Percentiles rank a stretch among this genome's conserved stretches.
Evolutionary conservation across 2,329 filamentous ascomycete species (phyloP).

Genomic region (Pseudogymnoascus sp.): DNA sequence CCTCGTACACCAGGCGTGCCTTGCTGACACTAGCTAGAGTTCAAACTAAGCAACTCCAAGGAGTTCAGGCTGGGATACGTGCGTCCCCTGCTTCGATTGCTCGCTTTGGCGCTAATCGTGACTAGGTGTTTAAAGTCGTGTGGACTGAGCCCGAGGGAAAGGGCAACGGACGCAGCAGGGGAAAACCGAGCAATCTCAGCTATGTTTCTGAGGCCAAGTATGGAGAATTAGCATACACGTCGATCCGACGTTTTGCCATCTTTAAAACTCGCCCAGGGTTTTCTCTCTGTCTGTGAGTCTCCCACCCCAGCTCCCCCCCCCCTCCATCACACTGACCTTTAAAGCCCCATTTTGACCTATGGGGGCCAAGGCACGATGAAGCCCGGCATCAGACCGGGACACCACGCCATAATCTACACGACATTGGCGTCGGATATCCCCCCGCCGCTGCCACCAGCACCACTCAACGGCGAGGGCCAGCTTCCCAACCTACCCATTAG

Average conservation of each 20-base stretch:
- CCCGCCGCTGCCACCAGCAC: not conserved
- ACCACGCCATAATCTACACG: slow-evolving; percentile 17
- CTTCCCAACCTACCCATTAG: slow-evolving; percentile 10
- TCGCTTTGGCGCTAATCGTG: not conserved
- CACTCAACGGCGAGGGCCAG: not conserved
- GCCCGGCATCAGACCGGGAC: slow-evolving; percentile 15
- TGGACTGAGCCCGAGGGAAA: slow-evolving; percentile 14
- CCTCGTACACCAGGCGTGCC: not conserved
- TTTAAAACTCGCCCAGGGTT: not conserved
- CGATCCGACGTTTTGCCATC: slow-evolving; percentile 13
- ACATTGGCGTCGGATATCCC: not conserved
- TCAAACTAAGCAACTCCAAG: fast-evolving
- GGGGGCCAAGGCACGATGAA: slow-evolving; percentile 13
- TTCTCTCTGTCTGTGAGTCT: slow-evolving; percentile 17
- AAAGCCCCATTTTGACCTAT: slow-evolving; percentile 20
- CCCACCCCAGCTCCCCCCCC: not conserved
- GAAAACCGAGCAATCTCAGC: not conserved
- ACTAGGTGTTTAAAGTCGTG: slow-evolving; percentile 16
- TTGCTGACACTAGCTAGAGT: not conserved
- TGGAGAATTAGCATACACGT: slow-evolving; percentile 2
- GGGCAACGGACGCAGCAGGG: not conserved
- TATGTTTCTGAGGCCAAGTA: not conserved
- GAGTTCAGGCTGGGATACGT: not conserved
- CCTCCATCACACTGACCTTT: not conserved
- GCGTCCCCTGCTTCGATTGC: not conserved